Percentiles rank a stretch among this genome's conserved stretches.
These are phyloP conservation scores for Tetrapisispora phaffii DNA, from an alignment of 805 yeast species.

Conservation along the genomic window DNA sequence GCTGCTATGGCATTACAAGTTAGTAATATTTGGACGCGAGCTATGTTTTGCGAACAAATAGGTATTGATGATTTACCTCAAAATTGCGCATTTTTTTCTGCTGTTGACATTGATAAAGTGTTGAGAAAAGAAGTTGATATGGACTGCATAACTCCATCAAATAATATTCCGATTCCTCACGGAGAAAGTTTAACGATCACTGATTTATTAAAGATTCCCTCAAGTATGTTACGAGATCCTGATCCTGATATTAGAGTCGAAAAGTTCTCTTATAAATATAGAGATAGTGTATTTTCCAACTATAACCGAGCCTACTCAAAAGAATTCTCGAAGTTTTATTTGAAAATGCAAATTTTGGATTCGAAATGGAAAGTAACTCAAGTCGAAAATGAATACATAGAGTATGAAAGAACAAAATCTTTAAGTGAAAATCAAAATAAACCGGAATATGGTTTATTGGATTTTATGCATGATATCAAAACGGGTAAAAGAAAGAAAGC, in stretches of 20 bases:
- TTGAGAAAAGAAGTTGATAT: slow-evolving; percentile 87
- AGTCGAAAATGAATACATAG: slow-evolving; percentile 19
- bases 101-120: slow-evolving; percentile 82
- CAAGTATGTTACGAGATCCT: slow-evolving; percentile 14
- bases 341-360: slow-evolving; percentile 25
- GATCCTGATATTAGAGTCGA: slow-evolving; percentile 15
- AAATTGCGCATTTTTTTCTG: slow-evolving; percentile 90
- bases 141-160: slow-evolving; percentile 87
- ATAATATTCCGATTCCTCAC: slow-evolving; percentile 55
- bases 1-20: slow-evolving; percentile 81
- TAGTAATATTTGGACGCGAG: slow-evolving; percentile 90
- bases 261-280: slow-evolving; percentile 11
- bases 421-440: slow-evolving; percentile 8
- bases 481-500: slow-evolving; percentile 13
- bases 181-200: slow-evolving; percentile 70
- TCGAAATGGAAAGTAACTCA: slow-evolving; percentile 17
- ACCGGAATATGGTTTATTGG: slow-evolving; percentile 15
- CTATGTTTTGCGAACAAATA: slow-evolving; percentile 85
- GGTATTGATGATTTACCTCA: slow-evolving; percentile 88
- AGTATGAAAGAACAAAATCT: slow-evolving; percentile 7
- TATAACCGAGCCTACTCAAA: slow-evolving; percentile 22
- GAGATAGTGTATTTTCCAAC: slow-evolving; percentile 27
- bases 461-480: slow-evolving; percentile 17
- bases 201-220: slow-evolving; percentile 37
- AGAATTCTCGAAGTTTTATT: slow-evolving; percentile 19